Percentiles rank a stretch among this genome's conserved stretches.
These are phyloP conservation scores for Acer saccharum DNA, from an alignment of 345 rosid genomes.

Conservation along the genomic window DNA sequence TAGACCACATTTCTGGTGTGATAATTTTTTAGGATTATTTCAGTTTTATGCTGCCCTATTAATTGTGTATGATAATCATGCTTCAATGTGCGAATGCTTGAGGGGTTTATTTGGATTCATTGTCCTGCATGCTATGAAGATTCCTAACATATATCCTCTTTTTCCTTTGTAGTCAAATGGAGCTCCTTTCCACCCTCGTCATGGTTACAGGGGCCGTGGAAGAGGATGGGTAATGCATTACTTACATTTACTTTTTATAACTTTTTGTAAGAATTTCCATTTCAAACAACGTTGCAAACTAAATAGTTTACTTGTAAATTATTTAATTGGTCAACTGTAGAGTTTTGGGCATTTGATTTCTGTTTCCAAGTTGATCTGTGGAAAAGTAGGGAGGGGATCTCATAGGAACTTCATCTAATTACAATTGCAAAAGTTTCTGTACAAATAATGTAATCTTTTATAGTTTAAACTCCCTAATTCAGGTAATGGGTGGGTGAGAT, in stretches of 20 bases:
- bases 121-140: conserved; percentile 21
- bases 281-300: background rate
- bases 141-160: conserved; percentile 10
- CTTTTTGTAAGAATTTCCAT: background rate
- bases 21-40: background rate
- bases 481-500: too few relatives aligned
- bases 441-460: too few relatives aligned
- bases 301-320: background rate
- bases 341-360: background rate
- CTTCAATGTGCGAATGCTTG: background rate
- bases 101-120: background rate
- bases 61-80: background rate
- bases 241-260: conserved; percentile 1
- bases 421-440: background rate
- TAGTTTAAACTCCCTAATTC: too few relatives aligned
- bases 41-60: background rate
- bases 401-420: too few relatives aligned
- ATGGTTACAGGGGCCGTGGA: conserved; percentile 70
- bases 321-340: background rate
- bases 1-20: background rate
- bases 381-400: background rate
- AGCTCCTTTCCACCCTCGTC: conserved; percentile 50
- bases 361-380: background rate
- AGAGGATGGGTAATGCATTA: conserved; percentile 79
- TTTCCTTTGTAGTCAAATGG: conserved; percentile 56